phyloP scores from a whole-genome alignment of 2,329 filamentous ascomycete genomes.

The Bipolaris cookei region DNA sequence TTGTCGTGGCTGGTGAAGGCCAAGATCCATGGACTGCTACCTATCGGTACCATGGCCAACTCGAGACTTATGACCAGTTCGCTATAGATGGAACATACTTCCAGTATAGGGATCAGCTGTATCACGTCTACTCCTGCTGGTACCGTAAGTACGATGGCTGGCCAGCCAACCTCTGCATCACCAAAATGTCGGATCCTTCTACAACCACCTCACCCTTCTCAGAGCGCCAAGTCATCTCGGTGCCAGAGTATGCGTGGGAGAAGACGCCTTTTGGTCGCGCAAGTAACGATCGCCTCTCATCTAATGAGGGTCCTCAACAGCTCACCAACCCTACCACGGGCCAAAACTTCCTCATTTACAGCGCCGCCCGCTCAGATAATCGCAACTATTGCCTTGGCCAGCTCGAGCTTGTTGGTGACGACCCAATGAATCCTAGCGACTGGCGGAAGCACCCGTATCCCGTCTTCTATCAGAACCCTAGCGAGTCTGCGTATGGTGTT shows the following conservation, averaged over 20 bases:
- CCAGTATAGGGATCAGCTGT: constrained; percentile 47
- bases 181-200: constrained; percentile 57
- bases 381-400: constrained; percentile 61
- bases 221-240: constrained; percentile 56
- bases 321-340: constrained; percentile 56
- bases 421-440: constrained; percentile 57
- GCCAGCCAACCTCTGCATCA: constrained; percentile 61
- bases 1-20: constrained; percentile 54
- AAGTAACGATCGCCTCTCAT: constrained; percentile 55
- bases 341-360: constrained; percentile 59
- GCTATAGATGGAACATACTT: constrained; percentile 63
- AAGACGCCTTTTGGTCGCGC: constrained; percentile 59
- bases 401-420: constrained; percentile 56
- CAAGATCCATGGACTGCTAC: constrained; percentile 55
- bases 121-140: constrained; percentile 52
- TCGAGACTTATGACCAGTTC: constrained; percentile 61
- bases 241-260: constrained; percentile 58
- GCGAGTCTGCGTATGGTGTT: constrained; percentile 55
- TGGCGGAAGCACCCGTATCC: constrained; percentile 56
- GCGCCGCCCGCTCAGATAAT: constrained; percentile 58
- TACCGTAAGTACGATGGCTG: constrained; percentile 55
- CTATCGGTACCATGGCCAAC: constrained; percentile 55
- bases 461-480: constrained; percentile 59
- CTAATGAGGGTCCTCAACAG: constrained; percentile 60
- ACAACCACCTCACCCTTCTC: constrained; percentile 55